These are phyloP conservation scores for Colletotrichum tamarilloi DNA, from an alignment of 2,329 filamentous ascomycete genomes.

Conservation along the genomic window DNA sequence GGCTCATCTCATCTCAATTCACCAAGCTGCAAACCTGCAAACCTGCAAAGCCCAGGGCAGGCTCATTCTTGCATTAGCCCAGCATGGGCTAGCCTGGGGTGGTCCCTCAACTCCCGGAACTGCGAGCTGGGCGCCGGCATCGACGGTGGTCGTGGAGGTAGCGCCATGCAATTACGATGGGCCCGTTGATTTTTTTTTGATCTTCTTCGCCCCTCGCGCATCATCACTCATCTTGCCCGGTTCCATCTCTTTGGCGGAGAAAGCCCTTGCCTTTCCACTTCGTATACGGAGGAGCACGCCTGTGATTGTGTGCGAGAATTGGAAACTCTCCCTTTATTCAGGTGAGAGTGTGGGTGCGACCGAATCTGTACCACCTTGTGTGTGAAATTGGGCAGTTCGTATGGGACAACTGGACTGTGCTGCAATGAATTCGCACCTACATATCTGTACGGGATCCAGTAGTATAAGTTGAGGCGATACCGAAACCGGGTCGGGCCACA, in stretches of 20 bases:
- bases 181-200: background rate
- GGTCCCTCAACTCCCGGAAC: background rate
- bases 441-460: background rate
- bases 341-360: slow-evolving; percentile 1
- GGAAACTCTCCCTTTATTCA: background rate
- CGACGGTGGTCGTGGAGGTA: background rate
- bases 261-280: background rate
- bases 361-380: background rate
- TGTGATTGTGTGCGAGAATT: background rate
- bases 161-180: background rate
- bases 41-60: background rate
- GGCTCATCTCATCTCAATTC: background rate
- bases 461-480: background rate
- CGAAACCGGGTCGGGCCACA: background rate
- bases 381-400: background rate
- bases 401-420: background rate
- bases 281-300: background rate
- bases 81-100: background rate
- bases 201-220: background rate
- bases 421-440: background rate
- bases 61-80: background rate
- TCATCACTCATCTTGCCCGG: background rate
- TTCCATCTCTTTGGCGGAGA: background rate
- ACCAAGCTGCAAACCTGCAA: background rate
- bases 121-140: background rate